Evolutionary conservation across 768 basidiomycete genomes (phyloP), one percentile per base, ranked within the genome.

Genomic region (Mrakia frigida): DNA sequence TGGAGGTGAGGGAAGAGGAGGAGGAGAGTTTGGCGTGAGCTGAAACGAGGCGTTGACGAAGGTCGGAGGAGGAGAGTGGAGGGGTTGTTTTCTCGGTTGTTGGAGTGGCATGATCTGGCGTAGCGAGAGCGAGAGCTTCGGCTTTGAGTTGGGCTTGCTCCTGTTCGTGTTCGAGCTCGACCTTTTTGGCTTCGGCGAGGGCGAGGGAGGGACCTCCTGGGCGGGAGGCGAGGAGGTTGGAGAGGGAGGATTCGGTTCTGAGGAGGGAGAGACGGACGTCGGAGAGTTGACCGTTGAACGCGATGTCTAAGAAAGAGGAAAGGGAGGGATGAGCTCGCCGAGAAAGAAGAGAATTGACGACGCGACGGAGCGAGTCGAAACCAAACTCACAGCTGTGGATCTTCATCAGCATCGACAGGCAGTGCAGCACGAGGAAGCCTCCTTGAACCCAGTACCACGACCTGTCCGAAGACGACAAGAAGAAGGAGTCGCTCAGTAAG

Each of bases 351-450:
- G 14, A 35, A 18, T 6, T 14, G 25, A 25, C 6, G 14, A 39
- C 14, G 69, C 46, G 46, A 50, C 46, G 46, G 16, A 21, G 46
- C n/a, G n/a, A 21, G 13, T 14, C 2, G 46, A 6, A 50, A 14
- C 9, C 46, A 6, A 50, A 61, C 75, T 43, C 46, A 84, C 98
- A 99, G 6, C 94, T 97, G 83, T 99, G 95, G 87, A 96, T 90
- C 84, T 97, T 92, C 93, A 94, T 94, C 80, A 94, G 88, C 90
- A 94, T 90, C 77, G 90, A 88, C 88, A 90, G 73, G 31, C 50
- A 59, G 9, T 82, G 83, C 3, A 84, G 76, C 0, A 83, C 82
- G 37, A 84, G 77, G 78, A 83, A 83, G 11, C 83, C 83, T 10
- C 41, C 43, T 41, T 79, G 79, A 7, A 80, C 79, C 80, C 80